Evolutionary conservation across 1,284 basidiomycete species (phyloP).

Genomic region (Ceratobasidium papillatum): DNA sequence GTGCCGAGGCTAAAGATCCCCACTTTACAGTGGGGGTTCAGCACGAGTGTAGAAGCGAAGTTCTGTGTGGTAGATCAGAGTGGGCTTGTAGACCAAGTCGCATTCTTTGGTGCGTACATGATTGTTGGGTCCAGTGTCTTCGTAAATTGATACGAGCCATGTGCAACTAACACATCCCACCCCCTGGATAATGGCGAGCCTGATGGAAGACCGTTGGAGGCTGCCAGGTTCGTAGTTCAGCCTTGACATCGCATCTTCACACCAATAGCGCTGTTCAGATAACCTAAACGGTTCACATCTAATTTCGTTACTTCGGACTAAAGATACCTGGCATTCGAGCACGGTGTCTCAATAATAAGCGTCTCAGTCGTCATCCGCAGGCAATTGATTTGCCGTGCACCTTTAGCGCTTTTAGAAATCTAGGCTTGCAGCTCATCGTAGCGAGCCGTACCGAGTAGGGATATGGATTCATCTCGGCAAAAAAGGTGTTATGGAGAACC

Average conservation of each 20-base stretch:
- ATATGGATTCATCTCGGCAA: neutral
- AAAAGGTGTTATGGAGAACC: neutral
- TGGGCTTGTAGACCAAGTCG: too few relatives aligned
- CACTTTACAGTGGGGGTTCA: too few relatives aligned
- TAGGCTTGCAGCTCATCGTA: neutral
- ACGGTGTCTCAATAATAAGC: neutral
- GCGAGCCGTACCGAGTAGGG: neutral
- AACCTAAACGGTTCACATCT: neutral
- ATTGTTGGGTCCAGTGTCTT: too few relatives aligned
- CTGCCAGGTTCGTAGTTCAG: neutral
- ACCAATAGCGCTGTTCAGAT: neutral
- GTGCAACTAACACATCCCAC: too few relatives aligned
- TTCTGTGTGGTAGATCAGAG: too few relatives aligned
- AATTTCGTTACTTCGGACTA: neutral
- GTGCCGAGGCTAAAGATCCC: too few relatives aligned
- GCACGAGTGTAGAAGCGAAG: too few relatives aligned
- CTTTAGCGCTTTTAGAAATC: neutral
- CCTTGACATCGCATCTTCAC: neutral
- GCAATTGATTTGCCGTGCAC: neutral
- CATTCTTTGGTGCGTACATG: too few relatives aligned
- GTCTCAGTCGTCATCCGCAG: neutral
- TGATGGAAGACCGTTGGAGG: neutral
- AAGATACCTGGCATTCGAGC: neutral
- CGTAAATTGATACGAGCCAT: too few relatives aligned
- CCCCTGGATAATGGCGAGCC: neutral